Evolutionary conservation across 164 flowering plant species (phyloP).

Genomic region (Magnolia changhungtana): DNA sequence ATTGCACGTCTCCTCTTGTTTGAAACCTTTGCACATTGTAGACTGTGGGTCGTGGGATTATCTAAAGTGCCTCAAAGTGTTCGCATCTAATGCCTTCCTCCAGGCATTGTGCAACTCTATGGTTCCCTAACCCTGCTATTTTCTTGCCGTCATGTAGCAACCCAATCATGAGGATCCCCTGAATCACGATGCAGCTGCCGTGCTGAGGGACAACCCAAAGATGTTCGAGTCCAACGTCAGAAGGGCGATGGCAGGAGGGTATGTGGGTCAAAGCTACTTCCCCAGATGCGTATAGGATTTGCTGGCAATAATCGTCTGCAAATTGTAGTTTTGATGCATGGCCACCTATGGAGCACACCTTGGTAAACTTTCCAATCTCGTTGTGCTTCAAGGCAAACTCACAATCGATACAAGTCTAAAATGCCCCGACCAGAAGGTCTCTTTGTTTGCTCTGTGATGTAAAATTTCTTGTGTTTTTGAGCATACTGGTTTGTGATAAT

Average conservation of each 20-base stretch:
- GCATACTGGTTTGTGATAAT: not conserved
- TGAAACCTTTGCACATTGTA: too few species aligned
- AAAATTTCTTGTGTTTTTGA: not conserved
- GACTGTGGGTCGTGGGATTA: too few species aligned
- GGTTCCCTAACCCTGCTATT: not conserved
- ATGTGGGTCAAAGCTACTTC: constrained; percentile 60
- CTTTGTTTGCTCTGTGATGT: not conserved
- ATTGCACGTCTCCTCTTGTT: too few species aligned
- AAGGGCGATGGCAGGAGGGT: constrained; percentile 76
- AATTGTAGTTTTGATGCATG: not conserved
- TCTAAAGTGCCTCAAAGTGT: too few species aligned
- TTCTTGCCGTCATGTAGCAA: constrained; percentile 33
- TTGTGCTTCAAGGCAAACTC: not conserved
- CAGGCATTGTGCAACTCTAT: too few species aligned
- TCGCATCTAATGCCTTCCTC: too few species aligned
- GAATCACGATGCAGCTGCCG: constrained; percentile 75
- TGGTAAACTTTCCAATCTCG: not conserved
- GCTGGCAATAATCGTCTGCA: not conserved
- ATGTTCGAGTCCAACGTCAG: constrained; percentile 61
- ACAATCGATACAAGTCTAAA: not conserved
- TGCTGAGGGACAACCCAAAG: constrained; percentile 68
- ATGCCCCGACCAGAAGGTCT: not conserved
- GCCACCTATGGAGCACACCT: not conserved
- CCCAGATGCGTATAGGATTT: constrained; percentile 42
- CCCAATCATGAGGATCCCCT: constrained; percentile 77